Conservation (phyloP, 495 filamentous ascomycete genomes). For the Daldinia bambusicola region DNA sequence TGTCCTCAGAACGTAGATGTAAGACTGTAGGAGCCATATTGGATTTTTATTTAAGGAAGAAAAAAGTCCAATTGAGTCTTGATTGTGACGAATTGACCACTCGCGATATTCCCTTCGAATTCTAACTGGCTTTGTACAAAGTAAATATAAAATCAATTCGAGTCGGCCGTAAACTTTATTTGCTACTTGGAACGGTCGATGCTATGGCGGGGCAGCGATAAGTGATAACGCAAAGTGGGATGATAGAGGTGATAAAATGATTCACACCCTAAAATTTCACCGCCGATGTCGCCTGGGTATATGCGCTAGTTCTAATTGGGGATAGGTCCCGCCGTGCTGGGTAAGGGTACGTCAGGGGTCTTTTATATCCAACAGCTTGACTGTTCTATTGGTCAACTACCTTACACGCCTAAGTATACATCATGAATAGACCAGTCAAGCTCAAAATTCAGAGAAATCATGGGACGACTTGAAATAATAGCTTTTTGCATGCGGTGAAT, state of each 20-base stretch:
- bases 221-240: constrained; percentile 25
- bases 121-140: not conserved
- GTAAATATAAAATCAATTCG: not conserved
- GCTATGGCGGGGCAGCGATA: constrained; percentile 35
- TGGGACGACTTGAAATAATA: too few species aligned
- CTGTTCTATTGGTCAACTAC: too few species aligned
- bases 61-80: constrained; percentile 13
- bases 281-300: constrained; percentile 34
- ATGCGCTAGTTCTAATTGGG: constrained; percentile 21
- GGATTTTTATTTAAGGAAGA: not conserved
- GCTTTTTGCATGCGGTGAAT: too few species aligned
- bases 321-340: constrained; percentile 31
- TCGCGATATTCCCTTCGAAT: not conserved
- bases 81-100: constrained; percentile 5
- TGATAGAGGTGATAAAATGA: constrained; percentile 3
- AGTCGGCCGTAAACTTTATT: not conserved
- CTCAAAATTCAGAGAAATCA: too few species aligned
- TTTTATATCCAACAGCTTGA: not conserved
- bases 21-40: constrained; percentile 52
- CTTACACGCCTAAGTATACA: too few species aligned
- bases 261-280: constrained; percentile 36
- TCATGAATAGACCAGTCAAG: too few species aligned
- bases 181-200: constrained; percentile 4
- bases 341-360: constrained; percentile 8
- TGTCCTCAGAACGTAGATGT: constrained; percentile 61